Conservation (phyloP, 768 basidiomycete species). For the Boletus tylopilopsis region DNA sequence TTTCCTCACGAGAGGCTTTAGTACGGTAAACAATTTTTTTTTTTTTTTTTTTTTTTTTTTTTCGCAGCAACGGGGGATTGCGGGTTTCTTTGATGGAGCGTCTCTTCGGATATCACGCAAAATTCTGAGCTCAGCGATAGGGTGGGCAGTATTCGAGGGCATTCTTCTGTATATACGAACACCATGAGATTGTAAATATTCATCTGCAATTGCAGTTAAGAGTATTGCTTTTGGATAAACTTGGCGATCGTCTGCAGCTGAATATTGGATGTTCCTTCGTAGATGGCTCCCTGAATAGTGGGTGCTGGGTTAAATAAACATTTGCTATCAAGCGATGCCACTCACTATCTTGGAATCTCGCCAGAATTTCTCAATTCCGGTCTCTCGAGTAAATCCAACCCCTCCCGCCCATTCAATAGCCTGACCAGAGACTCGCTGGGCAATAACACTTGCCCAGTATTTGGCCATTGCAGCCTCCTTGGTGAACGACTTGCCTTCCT, state of each 20-base stretch:
- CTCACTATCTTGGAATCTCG: slow-evolving; percentile 93
- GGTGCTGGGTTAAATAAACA: not conserved
- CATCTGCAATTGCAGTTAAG: slow-evolving; percentile 33
- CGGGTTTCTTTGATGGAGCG: slow-evolving; percentile 84
- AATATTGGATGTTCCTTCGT: slow-evolving; percentile 97
- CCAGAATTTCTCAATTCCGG: slow-evolving; percentile 96
- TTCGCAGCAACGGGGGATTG: slow-evolving; percentile 68
- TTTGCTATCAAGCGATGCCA: slow-evolving; percentile 9
- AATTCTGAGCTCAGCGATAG: slow-evolving; percentile 83
- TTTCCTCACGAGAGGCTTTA: not conserved
- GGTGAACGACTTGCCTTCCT: slow-evolving; percentile 80
- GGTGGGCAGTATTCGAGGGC: slow-evolving; percentile 89
- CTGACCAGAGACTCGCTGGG: slow-evolving; percentile 79
- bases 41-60: too few species aligned
- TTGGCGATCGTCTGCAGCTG: slow-evolving; percentile 96
- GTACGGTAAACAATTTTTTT: too few species aligned
- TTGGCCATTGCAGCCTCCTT: slow-evolving; percentile 99
- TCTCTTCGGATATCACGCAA: slow-evolving; percentile 83
- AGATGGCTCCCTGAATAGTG: slow-evolving; percentile 69
- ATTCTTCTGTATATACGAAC: slow-evolving; percentile 56
- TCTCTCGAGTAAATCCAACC: slow-evolving; percentile 88
- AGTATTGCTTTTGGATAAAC: slow-evolving; percentile 82
- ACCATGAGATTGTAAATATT: slow-evolving; percentile 7
- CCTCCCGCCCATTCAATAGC: slow-evolving; percentile 98
- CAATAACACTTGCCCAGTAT: slow-evolving; percentile 85